phyloP scores from a whole-genome alignment of 1,139 yeast genomes.

The Taphrina sp. region DNA sequence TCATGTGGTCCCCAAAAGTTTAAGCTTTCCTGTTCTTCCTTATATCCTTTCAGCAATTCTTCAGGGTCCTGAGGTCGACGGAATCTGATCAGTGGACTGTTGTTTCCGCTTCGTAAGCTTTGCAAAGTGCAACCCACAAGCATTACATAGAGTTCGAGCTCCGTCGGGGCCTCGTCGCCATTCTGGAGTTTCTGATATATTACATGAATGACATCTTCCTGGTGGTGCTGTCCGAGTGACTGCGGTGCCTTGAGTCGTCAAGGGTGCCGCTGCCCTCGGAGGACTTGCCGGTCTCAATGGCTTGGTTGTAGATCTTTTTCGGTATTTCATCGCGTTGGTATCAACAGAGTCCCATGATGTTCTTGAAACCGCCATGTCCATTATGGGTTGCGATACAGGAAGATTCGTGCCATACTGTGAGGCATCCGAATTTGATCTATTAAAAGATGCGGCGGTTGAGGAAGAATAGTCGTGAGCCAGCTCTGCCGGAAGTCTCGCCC shows the following conservation, averaged over 20 bases:
- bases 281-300: constrained; percentile 11
- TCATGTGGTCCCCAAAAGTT: no score
- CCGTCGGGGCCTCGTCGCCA: constrained; percentile 85
- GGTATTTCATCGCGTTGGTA: constrained; percentile 11
- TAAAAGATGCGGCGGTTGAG: not conserved
- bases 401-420: no score
- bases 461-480: not conserved
- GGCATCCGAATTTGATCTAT: no score
- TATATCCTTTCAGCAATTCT: no score
- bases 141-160: constrained; percentile 70
- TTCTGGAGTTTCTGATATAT: constrained; percentile 74
- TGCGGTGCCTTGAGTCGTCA: not conserved
- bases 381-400: no score
- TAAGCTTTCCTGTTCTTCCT: no score
- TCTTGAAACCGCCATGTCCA: not conserved
- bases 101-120: constrained; percentile 43
- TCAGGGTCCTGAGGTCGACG: no score
- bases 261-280: constrained; percentile 1
- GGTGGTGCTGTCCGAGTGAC: constrained; percentile 34
- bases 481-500: not conserved
- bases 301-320: constrained; percentile 16
- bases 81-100: constrained; percentile 2
- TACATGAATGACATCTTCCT: constrained; percentile 55
- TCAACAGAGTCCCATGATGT: constrained; percentile 8
- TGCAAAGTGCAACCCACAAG: constrained; percentile 76